These are phyloP conservation scores for Amylocarpus encephaloides DNA, from an alignment of 2,329 filamentous ascomycete genomes.

Conservation along the genomic window DNA sequence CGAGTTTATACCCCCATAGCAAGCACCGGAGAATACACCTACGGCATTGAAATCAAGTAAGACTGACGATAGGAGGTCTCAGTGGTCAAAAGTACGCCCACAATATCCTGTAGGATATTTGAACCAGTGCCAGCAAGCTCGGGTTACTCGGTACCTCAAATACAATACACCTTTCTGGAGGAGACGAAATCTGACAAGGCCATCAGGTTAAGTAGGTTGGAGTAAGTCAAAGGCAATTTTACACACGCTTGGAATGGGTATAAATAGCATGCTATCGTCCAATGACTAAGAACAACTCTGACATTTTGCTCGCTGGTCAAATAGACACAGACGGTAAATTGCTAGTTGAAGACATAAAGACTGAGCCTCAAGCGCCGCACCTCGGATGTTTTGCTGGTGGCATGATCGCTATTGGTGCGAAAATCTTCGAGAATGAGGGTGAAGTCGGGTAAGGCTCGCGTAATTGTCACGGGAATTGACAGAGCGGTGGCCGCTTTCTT, in stretches of 20 bases:
- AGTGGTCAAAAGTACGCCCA: too few species aligned
- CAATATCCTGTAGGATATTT: too few species aligned
- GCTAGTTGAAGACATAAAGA: background rate
- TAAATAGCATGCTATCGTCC: conserved; percentile 56
- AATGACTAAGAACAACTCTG: conserved; percentile 37
- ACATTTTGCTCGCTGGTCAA: conserved; percentile 43
- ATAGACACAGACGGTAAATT: conserved; percentile 23
- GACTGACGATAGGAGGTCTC: too few species aligned
- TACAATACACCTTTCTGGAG: too few species aligned
- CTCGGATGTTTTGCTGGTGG: conserved; percentile 65
- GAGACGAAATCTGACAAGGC: background rate
- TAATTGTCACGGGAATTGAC: too few species aligned
- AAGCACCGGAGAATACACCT: too few species aligned
- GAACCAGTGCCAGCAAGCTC: too few species aligned
- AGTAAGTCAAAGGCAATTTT: conserved; percentile 20
- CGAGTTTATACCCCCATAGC: too few species aligned
- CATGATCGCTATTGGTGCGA: conserved; percentile 59
- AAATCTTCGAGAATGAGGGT: conserved; percentile 46
- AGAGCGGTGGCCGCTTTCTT: too few species aligned
- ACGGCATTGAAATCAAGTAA: too few species aligned
- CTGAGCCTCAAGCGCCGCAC: conserved; percentile 43
- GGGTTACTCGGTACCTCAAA: too few species aligned
- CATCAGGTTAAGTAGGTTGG: background rate
- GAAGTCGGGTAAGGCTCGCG: conserved; percentile 49
- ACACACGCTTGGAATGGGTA: conserved; percentile 68